Evolutionary conservation across 2,329 filamentous ascomycete species (phyloP).

Genomic region (Xylariaceae sp.): DNA sequence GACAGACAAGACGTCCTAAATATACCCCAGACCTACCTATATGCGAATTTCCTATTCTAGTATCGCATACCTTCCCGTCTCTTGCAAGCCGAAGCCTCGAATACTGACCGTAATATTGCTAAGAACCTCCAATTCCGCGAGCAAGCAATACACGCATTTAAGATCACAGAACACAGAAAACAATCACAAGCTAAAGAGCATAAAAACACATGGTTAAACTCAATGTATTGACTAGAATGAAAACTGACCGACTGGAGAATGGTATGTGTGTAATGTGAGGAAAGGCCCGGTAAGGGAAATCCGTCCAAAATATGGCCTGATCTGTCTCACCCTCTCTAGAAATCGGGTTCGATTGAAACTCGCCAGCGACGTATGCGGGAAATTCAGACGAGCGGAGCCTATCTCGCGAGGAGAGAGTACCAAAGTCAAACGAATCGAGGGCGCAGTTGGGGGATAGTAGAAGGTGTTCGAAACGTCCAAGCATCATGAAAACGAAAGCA

Average conservation of each 20-base stretch:
- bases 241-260: slow-evolving; percentile 28
- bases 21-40: no score
- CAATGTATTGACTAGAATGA: slow-evolving; percentile 32
- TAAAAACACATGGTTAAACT: slow-evolving; percentile 15
- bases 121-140: no score
- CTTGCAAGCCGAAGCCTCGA: no score
- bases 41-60: no score
- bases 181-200: no score
- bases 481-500: slow-evolving; percentile 11
- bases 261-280: slow-evolving; percentile 18
- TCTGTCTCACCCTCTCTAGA: slow-evolving; percentile 21
- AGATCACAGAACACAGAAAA: slow-evolving; percentile 14
- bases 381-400: slow-evolving; percentile 21
- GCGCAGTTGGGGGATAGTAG: slow-evolving; percentile 9
- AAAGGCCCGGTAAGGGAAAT: slow-evolving; percentile 21
- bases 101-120: no score
- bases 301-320: slow-evolving; percentile 23
- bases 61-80: no score
- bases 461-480: slow-evolving; percentile 13
- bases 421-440: slow-evolving; percentile 11
- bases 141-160: background rate
- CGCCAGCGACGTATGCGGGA: slow-evolving; percentile 8
- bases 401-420: slow-evolving; percentile 27
- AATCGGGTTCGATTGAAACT: slow-evolving; percentile 16
- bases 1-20: no score